Base-by-base conservation (phyloP, 176 grass and related monocot species). In the Phoenix roebelenii region DNA sequence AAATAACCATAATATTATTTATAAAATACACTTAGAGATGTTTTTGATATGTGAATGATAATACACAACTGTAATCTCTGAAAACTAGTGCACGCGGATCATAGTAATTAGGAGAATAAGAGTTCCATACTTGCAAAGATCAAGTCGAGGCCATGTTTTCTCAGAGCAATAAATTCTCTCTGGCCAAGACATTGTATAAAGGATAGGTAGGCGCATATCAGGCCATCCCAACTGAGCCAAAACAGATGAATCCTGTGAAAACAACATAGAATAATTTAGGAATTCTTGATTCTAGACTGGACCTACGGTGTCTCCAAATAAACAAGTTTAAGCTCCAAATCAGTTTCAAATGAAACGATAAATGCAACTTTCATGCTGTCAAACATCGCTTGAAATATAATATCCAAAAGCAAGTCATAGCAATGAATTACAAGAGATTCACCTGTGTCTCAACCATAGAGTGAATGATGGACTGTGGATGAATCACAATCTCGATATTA, bases 371-470 rank as follows among this genome's bases (percentile, higher is more conserved):
- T 44, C 1, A 1, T 44, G 35, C 10, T 44, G 35, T 12, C 10
- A 44, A 14, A 44, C 10, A 44, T 44, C 9, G 5, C 1, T 44
- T 44, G 10, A 44, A 44, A 44, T 12, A 44, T 3, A 44, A 44
- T 12, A 44, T 12, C 7, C 7, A 44, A 12, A 9, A 44, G 35
- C 35, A 35, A 64, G 57, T 12, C 16, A 52, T 49, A 51, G 49
- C 61, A 18, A 56, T 50, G 16, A 51, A 22, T 17, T 6, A 18
- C 9, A 30, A 67, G 63, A 44, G 39, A 72, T 64, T 65, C 50
- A 98, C 93, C 87, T 98, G 84, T 58, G 93, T 98, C 77, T 98
- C 93, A 55, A 98, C 50, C 93, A 98, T 92, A 23, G 93, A 98
- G 68, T 98, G 93, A 72, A 98, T 98, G 69, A 98, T 98, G 49